Conservation (phyloP, 2,329 filamentous ascomycete species). For the Raffaelea deltoideospora region DNA sequence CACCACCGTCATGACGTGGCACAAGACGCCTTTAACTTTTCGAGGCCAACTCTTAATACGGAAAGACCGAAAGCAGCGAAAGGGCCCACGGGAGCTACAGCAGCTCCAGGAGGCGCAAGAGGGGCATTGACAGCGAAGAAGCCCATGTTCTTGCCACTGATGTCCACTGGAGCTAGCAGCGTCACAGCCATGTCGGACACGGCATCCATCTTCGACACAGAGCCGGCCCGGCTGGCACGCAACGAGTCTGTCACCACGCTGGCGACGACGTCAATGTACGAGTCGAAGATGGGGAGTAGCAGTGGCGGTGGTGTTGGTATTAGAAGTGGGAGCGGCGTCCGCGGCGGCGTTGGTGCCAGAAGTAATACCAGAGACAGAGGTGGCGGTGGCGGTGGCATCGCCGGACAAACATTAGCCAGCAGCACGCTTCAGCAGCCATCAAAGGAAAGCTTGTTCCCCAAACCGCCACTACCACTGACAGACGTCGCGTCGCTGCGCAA, state of each 20-base stretch:
- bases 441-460: constrained; percentile 3
- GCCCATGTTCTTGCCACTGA: constrained; percentile 2
- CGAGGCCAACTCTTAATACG: constrained; percentile 4
- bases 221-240: background rate
- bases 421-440: background rate
- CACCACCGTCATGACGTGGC: constrained; percentile 4
- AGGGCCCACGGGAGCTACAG: no score
- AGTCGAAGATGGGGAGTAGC: constrained; percentile 3
- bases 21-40: constrained; percentile 8
- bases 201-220: constrained; percentile 4
- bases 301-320: no score
- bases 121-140: background rate
- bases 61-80: background rate
- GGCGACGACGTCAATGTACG: constrained; percentile 4
- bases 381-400: no score
- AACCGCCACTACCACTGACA: constrained; percentile 1
- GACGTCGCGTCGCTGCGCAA: constrained; percentile 4
- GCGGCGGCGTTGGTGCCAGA: no score
- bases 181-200: constrained; percentile 4
- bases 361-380: no score
- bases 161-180: constrained; percentile 2
- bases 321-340: no score
- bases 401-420: background rate
- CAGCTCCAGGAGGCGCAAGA: no score
- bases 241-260: constrained; percentile 4